These are phyloP conservation scores for Schizopora paradoxa DNA, from an alignment of 1,284 basidiomycete species.

Conservation along the genomic window DNA sequence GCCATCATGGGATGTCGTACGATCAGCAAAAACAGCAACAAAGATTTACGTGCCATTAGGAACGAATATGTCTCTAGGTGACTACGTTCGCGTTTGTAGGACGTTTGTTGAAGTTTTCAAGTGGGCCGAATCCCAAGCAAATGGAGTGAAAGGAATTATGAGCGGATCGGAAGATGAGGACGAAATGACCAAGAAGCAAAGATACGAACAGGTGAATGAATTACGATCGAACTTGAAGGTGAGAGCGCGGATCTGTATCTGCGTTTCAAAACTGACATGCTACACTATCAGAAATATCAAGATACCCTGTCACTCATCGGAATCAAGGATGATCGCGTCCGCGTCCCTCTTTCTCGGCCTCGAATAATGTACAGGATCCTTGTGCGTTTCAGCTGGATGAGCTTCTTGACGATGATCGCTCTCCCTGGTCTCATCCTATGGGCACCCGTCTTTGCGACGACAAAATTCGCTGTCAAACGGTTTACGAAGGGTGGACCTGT, in stretches of 20 bases:
- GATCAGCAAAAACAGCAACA: conserved; percentile 69
- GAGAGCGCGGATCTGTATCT: too few relatives aligned
- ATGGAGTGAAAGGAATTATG: conserved; percentile 18
- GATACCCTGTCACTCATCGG: conserved; percentile 57
- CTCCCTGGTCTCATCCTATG: conserved; percentile 79
- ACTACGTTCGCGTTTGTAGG: conserved; percentile 71
- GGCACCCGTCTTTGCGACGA: conserved; percentile 68
- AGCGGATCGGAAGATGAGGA: conserved; percentile 26
- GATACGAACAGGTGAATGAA: conserved; percentile 30
- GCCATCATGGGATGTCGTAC: conserved; percentile 75
- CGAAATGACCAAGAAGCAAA: conserved; percentile 21
- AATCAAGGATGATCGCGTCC: conserved; percentile 79
- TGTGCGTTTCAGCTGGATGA: conserved; percentile 58
- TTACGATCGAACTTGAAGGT: conserved; percentile 63
- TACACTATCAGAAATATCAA: conserved; percentile 57
- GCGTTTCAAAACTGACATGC: conserved; percentile 3
- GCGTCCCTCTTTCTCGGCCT: conserved; percentile 51
- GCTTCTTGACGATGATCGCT: conserved; percentile 64
- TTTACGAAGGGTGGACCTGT: conserved; percentile 74
- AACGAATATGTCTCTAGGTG: conserved; percentile 74
- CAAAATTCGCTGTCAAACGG: conserved; percentile 58
- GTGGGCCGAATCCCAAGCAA: conserved; percentile 26
- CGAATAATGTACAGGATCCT: conserved; percentile 57
- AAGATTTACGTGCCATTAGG: conserved; percentile 80
- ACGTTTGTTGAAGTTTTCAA: conserved; percentile 76